A percentile compares a stretch with the other conserved stretches of the same genome.
Evolutionary conservation across 2,329 filamentous ascomycete species (phyloP).

Genomic region (Sporothrix dimorphospora): DNA sequence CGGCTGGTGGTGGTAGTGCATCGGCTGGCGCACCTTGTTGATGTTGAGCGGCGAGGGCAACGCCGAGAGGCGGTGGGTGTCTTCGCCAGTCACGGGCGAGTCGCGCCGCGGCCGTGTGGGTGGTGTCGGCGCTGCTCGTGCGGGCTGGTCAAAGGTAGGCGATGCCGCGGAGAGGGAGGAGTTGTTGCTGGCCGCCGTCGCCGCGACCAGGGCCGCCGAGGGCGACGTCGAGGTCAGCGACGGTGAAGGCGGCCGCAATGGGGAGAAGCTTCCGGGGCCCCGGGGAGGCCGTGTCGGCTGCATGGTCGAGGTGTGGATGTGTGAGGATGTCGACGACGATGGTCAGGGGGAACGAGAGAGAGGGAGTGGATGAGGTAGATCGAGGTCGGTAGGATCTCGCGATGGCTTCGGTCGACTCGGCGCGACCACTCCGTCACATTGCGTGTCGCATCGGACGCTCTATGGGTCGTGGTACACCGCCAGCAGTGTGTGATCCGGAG

Average conservation of each 20-base stretch:
- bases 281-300: conserved; percentile 52
- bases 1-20: conserved; percentile 18
- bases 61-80: conserved; percentile 34
- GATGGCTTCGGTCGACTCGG: conserved; percentile 11
- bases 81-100: conserved; percentile 53
- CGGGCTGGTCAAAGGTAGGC: conserved; percentile 37
- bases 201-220: conserved; percentile 27
- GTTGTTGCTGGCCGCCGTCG: conserved; percentile 33
- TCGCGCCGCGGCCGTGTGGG: conserved; percentile 46
- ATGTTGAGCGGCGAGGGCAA: conserved; percentile 45
- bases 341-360: neutral
- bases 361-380: neutral
- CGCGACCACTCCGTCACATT: conserved; percentile 47
- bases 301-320: conserved; percentile 46
- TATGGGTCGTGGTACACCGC: conserved; percentile 2
- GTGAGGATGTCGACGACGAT: conserved; percentile 23
- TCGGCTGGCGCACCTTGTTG: conserved; percentile 46
- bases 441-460: conserved; percentile 36
- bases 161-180: conserved; percentile 24
- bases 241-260: conserved; percentile 45
- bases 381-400: neutral
- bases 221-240: neutral
- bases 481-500: neutral
- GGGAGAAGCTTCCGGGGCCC: conserved; percentile 60
- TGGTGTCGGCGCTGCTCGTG: conserved; percentile 38